These are phyloP conservation scores for Linum lewisii DNA, from an alignment of 345 rosid species.

Conservation along the genomic window DNA sequence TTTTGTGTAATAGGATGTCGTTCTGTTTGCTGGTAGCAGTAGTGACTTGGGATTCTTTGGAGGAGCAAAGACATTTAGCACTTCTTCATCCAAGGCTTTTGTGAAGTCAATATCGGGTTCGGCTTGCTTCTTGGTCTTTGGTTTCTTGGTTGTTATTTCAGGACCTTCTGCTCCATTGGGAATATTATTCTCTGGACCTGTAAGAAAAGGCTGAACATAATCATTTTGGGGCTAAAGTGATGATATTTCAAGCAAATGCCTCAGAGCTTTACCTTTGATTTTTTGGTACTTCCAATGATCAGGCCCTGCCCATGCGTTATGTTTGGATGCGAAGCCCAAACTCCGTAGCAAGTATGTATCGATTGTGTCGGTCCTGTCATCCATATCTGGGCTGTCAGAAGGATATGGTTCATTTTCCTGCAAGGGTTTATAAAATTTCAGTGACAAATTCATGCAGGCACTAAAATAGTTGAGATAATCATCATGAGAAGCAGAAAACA, in stretches of 20 bases:
- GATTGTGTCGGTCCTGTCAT: slow-evolving; percentile 46
- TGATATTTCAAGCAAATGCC: slow-evolving; percentile 8
- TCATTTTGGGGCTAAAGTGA: slow-evolving; percentile 1
- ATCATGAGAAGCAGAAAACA: neutral
- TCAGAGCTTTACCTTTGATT: slow-evolving; percentile 46
- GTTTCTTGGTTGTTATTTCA: slow-evolving; percentile 41
- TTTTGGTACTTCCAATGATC: slow-evolving; percentile 91
- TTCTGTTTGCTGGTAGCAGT: slow-evolving; percentile 63
- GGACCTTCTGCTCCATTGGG: slow-evolving; percentile 36
- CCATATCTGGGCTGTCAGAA: slow-evolving; percentile 30
- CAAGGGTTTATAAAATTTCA: slow-evolving; percentile 16
- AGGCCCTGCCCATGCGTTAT: slow-evolving; percentile 98
- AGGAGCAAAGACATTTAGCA: slow-evolving; percentile 55
- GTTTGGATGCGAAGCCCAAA: slow-evolving; percentile 62
- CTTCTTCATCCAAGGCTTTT: slow-evolving; percentile 60
- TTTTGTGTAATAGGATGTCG: slow-evolving; percentile 41
- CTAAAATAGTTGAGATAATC: slow-evolving; percentile 7
- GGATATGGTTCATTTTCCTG: slow-evolving; percentile 49
- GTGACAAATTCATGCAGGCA: slow-evolving; percentile 3
- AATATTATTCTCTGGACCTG: slow-evolving; percentile 41
- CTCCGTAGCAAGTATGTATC: slow-evolving; percentile 56
- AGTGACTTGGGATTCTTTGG: slow-evolving; percentile 75
- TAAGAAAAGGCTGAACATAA: slow-evolving; percentile 12
- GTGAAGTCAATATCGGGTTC: slow-evolving; percentile 69
- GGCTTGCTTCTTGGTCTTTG: slow-evolving; percentile 49